These are phyloP conservation scores for Spencermartinsiella ligniputridi DNA, from an alignment of 1,139 yeast genomes.

Conservation along the genomic window DNA sequence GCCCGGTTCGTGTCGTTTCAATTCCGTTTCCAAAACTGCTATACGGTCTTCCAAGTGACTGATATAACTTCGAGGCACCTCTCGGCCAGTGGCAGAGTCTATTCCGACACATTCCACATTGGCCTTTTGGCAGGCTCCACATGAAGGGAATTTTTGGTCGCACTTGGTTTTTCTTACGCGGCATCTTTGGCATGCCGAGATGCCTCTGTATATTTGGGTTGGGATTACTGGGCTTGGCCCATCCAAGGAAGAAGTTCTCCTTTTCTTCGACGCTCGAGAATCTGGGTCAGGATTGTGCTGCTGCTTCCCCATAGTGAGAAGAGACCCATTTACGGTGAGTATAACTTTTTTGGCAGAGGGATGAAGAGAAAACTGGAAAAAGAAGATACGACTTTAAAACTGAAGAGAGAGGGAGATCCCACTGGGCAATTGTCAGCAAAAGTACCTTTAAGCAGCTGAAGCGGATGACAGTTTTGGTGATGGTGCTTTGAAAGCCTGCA, in stretches of 20 bases:
- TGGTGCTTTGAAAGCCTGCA: too few species aligned
- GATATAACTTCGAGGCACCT: constrained; percentile 77
- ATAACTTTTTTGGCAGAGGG: too few species aligned
- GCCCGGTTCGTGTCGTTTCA: constrained; percentile 31
- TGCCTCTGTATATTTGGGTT: constrained; percentile 30
- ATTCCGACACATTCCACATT: constrained; percentile 73
- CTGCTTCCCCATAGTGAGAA: too few species aligned
- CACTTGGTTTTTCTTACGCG: constrained; percentile 75
- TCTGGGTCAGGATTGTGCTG: too few species aligned
- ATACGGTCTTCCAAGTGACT: constrained; percentile 67
- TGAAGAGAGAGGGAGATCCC: too few species aligned
- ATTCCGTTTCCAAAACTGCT: constrained; percentile 47
- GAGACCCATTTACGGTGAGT: too few species aligned
- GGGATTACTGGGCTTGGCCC: neutral
- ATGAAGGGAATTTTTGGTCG: constrained; percentile 77
- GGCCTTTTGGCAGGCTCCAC: constrained; percentile 65
- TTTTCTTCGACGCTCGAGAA: too few species aligned
- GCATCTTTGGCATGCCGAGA: constrained; percentile 82
- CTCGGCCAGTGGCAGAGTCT: constrained; percentile 85
- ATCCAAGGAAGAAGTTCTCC: neutral
- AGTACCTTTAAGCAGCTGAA: too few species aligned
- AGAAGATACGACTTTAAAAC: too few species aligned
- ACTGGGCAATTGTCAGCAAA: too few species aligned
- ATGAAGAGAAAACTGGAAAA: too few species aligned
- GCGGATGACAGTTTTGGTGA: too few species aligned